Conservation (phyloP, 148 eudicot species). For the Rhododendron kiyosumense region DNA sequence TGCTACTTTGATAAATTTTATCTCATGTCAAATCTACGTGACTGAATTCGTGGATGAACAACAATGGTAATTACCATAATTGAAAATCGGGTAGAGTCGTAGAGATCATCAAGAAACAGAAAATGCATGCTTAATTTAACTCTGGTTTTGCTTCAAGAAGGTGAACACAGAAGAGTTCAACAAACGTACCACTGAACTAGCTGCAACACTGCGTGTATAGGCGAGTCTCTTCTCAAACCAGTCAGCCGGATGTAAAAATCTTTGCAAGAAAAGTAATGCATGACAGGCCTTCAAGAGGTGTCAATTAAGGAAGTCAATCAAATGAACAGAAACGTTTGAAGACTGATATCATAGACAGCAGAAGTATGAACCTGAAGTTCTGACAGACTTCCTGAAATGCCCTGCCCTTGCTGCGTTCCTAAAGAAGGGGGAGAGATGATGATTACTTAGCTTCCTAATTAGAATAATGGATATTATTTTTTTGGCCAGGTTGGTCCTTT, state of each 20-base stretch:
- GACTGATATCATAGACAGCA: not conserved
- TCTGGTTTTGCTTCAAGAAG: not conserved
- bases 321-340: not conserved
- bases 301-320: conserved; percentile 2
- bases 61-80: not conserved
- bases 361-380: conserved; percentile 59
- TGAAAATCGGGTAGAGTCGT: not conserved
- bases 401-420: conserved; percentile 82
- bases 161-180: conserved; percentile 1
- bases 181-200: conserved; percentile 83
- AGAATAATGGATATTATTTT: not conserved
- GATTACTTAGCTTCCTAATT: not conserved
- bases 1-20: not conserved
- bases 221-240: conserved; percentile 97
- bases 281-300: conserved; percentile 73
- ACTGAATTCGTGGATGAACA: not conserved
- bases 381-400: conserved; percentile 80
- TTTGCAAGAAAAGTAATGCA: conserved; percentile 94
- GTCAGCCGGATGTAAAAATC: conserved; percentile 87
- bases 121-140: not conserved
- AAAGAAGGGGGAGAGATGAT: conserved; percentile 8
- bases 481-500: not conserved
- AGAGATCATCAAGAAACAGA: not conserved
- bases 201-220: conserved; percentile 91
- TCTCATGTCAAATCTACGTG: not conserved